A percentile compares a stretch with the other conserved stretches of the same genome.
phyloP scores from a whole-genome alignment of 495 filamentous ascomycete species.

The Chaetomium fimeti region DNA sequence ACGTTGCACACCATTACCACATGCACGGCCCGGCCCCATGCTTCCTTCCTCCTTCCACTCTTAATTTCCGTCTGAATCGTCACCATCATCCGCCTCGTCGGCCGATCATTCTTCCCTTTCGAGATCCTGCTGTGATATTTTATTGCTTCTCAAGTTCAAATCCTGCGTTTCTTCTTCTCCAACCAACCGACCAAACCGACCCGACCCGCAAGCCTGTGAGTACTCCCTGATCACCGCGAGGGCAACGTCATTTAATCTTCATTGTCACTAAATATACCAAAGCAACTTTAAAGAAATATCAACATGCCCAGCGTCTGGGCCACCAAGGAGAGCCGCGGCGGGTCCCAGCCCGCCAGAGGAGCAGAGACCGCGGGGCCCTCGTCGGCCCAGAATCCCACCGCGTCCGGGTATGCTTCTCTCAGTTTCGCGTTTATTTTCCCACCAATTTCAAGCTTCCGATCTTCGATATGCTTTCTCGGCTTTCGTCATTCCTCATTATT shows the following conservation, averaged over 20 bases:
- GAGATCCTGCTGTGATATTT: not conserved
- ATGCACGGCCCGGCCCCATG: not conserved
- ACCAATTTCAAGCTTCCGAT: not conserved
- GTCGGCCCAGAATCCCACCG: not conserved
- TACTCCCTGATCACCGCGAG: not conserved
- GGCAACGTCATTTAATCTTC: not conserved
- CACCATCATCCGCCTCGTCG: not conserved
- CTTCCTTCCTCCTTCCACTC: not conserved
- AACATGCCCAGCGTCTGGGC: conserved; percentile 5
- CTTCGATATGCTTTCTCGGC: not conserved
- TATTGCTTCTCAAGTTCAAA: not conserved
- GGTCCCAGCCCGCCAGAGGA: not conserved
- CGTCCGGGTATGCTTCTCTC: conserved; percentile 3
- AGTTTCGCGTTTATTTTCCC: not conserved
- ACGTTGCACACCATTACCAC: no score
- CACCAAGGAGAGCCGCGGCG: not conserved
- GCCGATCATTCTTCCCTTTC: not conserved
- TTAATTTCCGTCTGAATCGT: not conserved
- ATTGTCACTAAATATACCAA: not conserved
- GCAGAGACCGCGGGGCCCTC: not conserved
- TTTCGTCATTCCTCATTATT: not conserved
- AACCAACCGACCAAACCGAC: not conserved
- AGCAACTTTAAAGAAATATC: conserved; percentile 4
- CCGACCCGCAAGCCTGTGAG: not conserved
- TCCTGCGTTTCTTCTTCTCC: not conserved